A percentile compares a stretch with the other conserved stretches of the same genome.
These are phyloP conservation scores for Cryptosporidium xiaoi DNA, from an alignment of 169 alveolate genomes.

Conservation along the genomic window DNA sequence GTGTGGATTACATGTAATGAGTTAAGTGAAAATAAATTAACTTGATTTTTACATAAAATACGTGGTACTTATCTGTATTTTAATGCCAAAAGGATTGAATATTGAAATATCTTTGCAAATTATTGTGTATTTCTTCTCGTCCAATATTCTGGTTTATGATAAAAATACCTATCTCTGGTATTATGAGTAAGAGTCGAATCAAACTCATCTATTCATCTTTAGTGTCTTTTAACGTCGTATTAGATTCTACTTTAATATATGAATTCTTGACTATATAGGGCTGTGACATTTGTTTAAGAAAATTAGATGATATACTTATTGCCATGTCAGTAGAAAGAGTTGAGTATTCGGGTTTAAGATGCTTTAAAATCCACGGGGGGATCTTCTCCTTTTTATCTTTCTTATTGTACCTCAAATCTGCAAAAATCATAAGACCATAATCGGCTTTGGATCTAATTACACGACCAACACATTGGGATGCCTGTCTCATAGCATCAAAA, in stretches of 20 bases:
- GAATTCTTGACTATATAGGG: conserved; percentile 19
- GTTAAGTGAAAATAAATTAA: too few relatives aligned
- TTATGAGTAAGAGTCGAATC: too few relatives aligned
- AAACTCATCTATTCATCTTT: neutral
- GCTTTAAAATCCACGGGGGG: conserved; percentile 91
- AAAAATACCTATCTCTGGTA: too few relatives aligned
- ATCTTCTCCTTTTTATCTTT: conserved; percentile 87
- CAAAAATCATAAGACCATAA: conserved; percentile 94
- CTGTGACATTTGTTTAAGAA: conserved; percentile 66
- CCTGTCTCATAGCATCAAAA: conserved; percentile 98
- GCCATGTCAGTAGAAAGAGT: conserved; percentile 87
- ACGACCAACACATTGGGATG: conserved; percentile 98
- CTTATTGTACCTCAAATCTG: conserved; percentile 89
- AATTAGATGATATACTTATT: conserved; percentile 78
- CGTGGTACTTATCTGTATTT: too few relatives aligned
- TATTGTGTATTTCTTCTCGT: too few relatives aligned
- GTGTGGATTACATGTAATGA: too few relatives aligned
- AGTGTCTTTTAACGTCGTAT: neutral
- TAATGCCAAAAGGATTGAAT: too few relatives aligned
- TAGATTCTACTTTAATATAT: conserved; percentile 6
- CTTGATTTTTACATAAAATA: too few relatives aligned
- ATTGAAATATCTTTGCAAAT: too few relatives aligned
- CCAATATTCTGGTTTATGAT: too few relatives aligned
- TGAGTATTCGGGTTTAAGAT: conserved; percentile 82
- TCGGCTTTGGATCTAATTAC: conserved; percentile 92